Evolutionary conservation across 257 asterid species (phyloP), one percentile per base, ranked within the genome.

Genomic region (Rubia yunnanensis): DNA sequence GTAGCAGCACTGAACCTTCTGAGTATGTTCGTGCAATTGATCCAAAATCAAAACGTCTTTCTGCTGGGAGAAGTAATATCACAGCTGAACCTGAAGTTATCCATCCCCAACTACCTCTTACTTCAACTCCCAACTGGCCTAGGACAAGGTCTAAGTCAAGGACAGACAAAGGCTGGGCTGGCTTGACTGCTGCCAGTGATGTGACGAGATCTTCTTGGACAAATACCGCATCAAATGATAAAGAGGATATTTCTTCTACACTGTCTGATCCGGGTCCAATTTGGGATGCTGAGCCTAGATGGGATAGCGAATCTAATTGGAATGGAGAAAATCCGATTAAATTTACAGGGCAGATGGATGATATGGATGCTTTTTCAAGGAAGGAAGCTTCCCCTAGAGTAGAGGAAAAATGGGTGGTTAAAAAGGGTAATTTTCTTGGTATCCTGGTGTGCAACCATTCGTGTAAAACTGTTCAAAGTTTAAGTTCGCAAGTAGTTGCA

Each of bases 251-350:
- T 65, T 92, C 94, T 53, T 92, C 99, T n/a, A 92, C 99, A 24
- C 75, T 92, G 77, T 92, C 99, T 3, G 99, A 92, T 78, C 99
- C 99, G 0, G 97, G 97, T 39, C 99, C 99, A 17, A 84, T 92
- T 65, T 92, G 99, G 99, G 97, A 92, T 74, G 76, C 97, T 26
- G 99, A 89, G 80, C 99, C 99, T 14, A 86, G 92, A 60, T 92
- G 99, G 99, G 99, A 89, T 69, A 70, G 84, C 15, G 99, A 89
- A 71, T 84, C 88, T 31, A 77, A 73, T 63, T 83, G 92, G 90
- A 80, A 73, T 38, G 69, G 73, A 6, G 97, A 88, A 56, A 84
- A 84, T 73, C 88, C 84, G 59, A 77, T 84, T 59, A 97, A 92
- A 78, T 80, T 87, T 75, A 90, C 91, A 1, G 91, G 86, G 26